Evolutionary conservation across 352 stramenopile species (phyloP).

Genomic region (Phytophthora quininea): DNA sequence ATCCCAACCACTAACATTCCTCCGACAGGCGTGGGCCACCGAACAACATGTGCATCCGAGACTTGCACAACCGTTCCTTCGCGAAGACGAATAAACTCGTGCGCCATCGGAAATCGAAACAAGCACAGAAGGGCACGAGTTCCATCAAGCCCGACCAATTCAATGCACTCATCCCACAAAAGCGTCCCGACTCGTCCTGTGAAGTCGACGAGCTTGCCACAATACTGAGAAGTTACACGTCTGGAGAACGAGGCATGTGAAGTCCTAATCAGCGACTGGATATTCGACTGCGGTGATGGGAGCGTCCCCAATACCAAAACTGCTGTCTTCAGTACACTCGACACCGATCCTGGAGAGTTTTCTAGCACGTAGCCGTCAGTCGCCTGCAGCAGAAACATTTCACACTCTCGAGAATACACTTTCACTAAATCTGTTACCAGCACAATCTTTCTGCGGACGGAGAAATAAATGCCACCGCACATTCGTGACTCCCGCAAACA

Average conservation of each 20-base stretch:
- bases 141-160: constrained; percentile 28
- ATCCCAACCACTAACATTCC: constrained; percentile 41
- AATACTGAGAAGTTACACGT: constrained; percentile 8
- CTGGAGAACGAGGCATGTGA: constrained; percentile 16
- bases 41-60: constrained; percentile 37
- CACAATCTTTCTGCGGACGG: constrained; percentile 40
- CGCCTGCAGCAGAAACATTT: constrained; percentile 66
- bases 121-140: constrained; percentile 38
- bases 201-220: constrained; percentile 34
- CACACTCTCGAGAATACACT: constrained; percentile 64
- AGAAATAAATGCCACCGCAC: constrained; percentile 61
- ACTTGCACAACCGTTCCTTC: constrained; percentile 33
- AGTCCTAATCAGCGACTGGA: constrained; percentile 10
- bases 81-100: constrained; percentile 39
- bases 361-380: constrained; percentile 14
- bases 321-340: constrained; percentile 12
- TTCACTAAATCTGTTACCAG: constrained; percentile 72
- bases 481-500: constrained; percentile 44
- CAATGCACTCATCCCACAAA: constrained; percentile 54
- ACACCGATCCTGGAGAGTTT: not conserved
- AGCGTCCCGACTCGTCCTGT: constrained; percentile 39
- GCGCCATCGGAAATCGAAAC: constrained; percentile 41
- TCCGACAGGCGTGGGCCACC: constrained; percentile 33
- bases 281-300: not conserved
- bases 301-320: constrained; percentile 37